phyloP scores from a whole-genome alignment of 805 yeast species.

The Candida morakotiae region DNA sequence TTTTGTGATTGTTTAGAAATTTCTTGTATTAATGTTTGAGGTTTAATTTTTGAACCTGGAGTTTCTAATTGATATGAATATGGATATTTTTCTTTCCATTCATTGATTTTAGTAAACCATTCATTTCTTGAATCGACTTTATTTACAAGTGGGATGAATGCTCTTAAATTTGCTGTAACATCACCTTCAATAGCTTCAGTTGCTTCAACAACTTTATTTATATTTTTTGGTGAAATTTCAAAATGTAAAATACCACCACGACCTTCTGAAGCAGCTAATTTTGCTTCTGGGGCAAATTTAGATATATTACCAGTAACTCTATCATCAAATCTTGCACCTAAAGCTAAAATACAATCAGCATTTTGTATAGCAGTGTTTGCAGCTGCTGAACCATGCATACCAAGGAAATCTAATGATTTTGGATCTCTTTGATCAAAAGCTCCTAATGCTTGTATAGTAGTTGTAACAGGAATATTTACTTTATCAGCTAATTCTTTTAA shows the following conservation, averaged over 20 bases:
- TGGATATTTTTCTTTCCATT: constrained; percentile 87
- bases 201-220: constrained; percentile 94
- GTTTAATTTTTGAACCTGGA: constrained; percentile 77
- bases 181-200: constrained; percentile 97
- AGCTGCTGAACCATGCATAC: constrained; percentile 97
- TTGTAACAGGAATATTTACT: constrained; percentile 93
- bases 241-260: constrained; percentile 97
- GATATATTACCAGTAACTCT: constrained; percentile 88
- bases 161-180: constrained; percentile 71
- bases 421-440: constrained; percentile 89
- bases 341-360: constrained; percentile 89
- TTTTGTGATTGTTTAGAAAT: constrained; percentile 66
- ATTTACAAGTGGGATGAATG: constrained; percentile 67
- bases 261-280: constrained; percentile 77
- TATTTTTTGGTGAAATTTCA: constrained; percentile 94
- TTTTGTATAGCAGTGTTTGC: constrained; percentile 93
- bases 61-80: constrained; percentile 79
- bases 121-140: constrained; percentile 64
- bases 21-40: constrained; percentile 85
- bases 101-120: constrained; percentile 72
- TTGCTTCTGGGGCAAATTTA: constrained; percentile 92
- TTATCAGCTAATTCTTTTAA: constrained; percentile 83
- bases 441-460: constrained; percentile 91
- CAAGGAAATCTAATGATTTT: constrained; percentile 91
- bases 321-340: constrained; percentile 98